phyloP scores from a whole-genome alignment of 257 asterid genomes.

The Orobanche coerulescens region DNA sequence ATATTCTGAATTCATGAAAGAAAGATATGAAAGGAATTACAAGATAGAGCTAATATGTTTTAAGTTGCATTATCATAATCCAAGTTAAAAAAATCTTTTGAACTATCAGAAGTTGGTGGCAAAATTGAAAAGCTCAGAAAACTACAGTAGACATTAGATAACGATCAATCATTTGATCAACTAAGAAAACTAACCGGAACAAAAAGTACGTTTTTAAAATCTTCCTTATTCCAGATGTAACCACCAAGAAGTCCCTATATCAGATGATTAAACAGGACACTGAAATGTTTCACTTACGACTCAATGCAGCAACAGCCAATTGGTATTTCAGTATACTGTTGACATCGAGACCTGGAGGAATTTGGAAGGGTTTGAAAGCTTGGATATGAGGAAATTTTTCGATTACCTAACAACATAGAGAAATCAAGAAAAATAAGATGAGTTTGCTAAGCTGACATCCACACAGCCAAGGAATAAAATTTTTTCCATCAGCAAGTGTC shows the following conservation, averaged over 20 bases:
- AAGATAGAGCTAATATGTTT: too few species aligned
- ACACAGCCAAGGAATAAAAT: not conserved
- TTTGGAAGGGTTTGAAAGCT: constrained; percentile 45
- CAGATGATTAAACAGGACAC: not conserved
- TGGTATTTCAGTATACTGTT: constrained; percentile 55
- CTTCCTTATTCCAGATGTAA: constrained; percentile 18
- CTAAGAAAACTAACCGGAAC: too few species aligned
- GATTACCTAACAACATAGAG: constrained; percentile 41
- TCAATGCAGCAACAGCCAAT: constrained; percentile 60
- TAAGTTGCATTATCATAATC: too few species aligned
- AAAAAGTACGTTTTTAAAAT: too few species aligned
- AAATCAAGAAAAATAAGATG: constrained; percentile 2
- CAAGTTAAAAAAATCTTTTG: too few species aligned
- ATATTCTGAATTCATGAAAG: not conserved
- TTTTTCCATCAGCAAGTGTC: constrained; percentile 10
- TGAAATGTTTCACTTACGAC: constrained; percentile 39
- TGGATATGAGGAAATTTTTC: constrained; percentile 74
- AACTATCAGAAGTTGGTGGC: too few species aligned
- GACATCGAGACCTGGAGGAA: constrained; percentile 50
- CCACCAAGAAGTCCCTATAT: not conserved
- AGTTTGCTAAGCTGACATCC: constrained; percentile 9
- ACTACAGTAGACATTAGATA: too few species aligned
- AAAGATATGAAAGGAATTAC: not conserved
- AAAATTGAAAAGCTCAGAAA: too few species aligned
- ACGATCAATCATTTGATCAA: too few species aligned